phyloP scores from a whole-genome alignment of 371 early-diverging fungal species.

The Blakeslea trispora region DNA sequence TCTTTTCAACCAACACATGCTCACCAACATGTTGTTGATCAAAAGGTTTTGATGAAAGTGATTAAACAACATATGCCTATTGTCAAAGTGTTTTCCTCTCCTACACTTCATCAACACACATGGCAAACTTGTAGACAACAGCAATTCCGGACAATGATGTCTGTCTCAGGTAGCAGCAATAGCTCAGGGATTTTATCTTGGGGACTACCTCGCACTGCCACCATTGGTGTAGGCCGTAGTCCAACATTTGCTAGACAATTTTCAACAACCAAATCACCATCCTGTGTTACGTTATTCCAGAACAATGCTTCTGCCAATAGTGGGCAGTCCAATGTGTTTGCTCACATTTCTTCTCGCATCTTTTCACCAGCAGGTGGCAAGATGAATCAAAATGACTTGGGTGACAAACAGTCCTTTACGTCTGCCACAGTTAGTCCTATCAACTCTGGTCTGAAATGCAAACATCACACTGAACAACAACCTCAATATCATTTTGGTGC shows the following conservation, averaged over 20 bases:
- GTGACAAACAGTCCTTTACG: constrained; percentile 6
- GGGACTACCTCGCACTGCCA: constrained; percentile 26
- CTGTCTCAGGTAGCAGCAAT: constrained; percentile 13
- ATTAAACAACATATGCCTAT: constrained; percentile 31
- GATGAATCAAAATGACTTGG: constrained; percentile 8
- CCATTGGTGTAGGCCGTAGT: constrained; percentile 3
- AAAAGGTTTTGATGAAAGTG: constrained; percentile 12
- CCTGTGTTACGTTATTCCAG: constrained; percentile 21
- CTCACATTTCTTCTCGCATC: constrained; percentile 30
- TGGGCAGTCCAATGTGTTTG: constrained; percentile 19
- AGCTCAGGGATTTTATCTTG: constrained; percentile 13
- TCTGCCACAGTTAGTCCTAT: constrained; percentile 2
- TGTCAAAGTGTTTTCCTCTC: constrained; percentile 29
- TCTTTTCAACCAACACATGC: constrained; percentile 3
- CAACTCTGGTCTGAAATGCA: too few species aligned
- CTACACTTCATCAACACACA: constrained; percentile 13
- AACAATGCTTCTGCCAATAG: constrained; percentile 11
- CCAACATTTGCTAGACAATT: constrained; percentile 24
- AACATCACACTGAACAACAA: background rate
- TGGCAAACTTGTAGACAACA: constrained; percentile 12
- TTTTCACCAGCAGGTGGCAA: constrained; percentile 26
- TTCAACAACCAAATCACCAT: constrained; percentile 26
- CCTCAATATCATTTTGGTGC: constrained; percentile 6
- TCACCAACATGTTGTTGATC: constrained; percentile 1
- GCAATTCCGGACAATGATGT: constrained; percentile 31